Evolutionary conservation across 2,329 filamentous ascomycete species (phyloP).

Genomic region (Colletotrichum sp.): DNA sequence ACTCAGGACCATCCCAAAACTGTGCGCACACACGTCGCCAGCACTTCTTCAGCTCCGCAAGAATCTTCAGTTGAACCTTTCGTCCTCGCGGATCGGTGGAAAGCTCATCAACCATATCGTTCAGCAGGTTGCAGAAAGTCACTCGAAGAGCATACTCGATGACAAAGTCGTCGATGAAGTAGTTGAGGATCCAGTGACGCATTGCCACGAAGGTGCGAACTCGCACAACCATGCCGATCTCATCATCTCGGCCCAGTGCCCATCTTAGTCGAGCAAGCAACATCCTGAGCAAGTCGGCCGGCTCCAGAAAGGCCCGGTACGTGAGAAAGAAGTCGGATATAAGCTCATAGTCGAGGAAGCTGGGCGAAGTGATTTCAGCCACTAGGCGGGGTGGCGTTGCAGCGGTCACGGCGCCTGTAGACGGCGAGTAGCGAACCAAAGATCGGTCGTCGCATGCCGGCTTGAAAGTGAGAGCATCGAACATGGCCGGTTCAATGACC

Average conservation of each 20-base stretch:
- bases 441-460: conserved; percentile 79
- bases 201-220: conserved; percentile 95
- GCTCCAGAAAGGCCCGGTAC: conserved; percentile 84
- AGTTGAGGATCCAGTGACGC: conserved; percentile 97
- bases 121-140: conserved; percentile 82
- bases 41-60: conserved; percentile 94
- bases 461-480: conserved; percentile 79
- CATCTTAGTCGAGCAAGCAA: conserved; percentile 85
- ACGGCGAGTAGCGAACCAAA: conserved; percentile 81
- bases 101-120: conserved; percentile 66
- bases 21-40: conserved; percentile 90
- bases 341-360: conserved; percentile 94
- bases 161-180: conserved; percentile 94
- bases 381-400: conserved; percentile 91
- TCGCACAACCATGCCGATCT: conserved; percentile 90
- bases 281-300: conserved; percentile 79
- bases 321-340: conserved; percentile 98
- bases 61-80: conserved; percentile 77
- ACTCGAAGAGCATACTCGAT: conserved; percentile 74
- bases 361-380: conserved; percentile 94
- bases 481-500: conserved; percentile 76
- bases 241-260: conserved; percentile 81
- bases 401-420: conserved; percentile 78
- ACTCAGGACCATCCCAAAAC: conserved; percentile 83
- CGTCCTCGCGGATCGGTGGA: conserved; percentile 46